Conservation (phyloP, 2,329 filamentous ascomycete genomes). For the Shiraia bambusicola region DNA sequence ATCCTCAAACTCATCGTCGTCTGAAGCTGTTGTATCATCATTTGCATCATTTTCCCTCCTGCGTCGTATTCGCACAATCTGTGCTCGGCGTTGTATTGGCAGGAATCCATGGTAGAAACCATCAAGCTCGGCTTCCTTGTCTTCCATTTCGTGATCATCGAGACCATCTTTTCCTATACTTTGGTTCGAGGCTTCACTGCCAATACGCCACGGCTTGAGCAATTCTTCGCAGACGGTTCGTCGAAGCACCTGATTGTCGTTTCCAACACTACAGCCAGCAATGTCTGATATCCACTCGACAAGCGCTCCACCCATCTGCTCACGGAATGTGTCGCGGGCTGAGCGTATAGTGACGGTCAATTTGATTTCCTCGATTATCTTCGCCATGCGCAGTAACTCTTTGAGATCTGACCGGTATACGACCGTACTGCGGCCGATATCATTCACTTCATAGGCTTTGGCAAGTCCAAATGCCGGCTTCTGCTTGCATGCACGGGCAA, state of each 20-base stretch:
- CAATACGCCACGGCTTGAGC: slow-evolving; percentile 81
- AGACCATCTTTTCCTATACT: slow-evolving; percentile 76
- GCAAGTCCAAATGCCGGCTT: slow-evolving; percentile 66
- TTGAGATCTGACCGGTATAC: slow-evolving; percentile 73
- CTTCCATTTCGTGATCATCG: slow-evolving; percentile 74
- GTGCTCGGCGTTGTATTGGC: slow-evolving; percentile 28
- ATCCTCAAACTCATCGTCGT: slow-evolving; percentile 51
- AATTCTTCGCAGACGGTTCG: slow-evolving; percentile 88
- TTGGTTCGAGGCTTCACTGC: slow-evolving; percentile 79
- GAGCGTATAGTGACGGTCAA: slow-evolving; percentile 94
- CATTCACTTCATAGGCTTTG: slow-evolving; percentile 85
- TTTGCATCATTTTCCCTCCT: slow-evolving; percentile 46
- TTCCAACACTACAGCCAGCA: slow-evolving; percentile 79
- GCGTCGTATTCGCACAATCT: slow-evolving; percentile 28
- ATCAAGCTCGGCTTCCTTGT: slow-evolving; percentile 47
- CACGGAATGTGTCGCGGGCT: slow-evolving; percentile 89
- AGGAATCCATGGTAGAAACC: slow-evolving; percentile 31
- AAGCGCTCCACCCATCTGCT: slow-evolving; percentile 98
- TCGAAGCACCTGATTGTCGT: slow-evolving; percentile 76
- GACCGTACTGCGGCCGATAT: slow-evolving; percentile 82
- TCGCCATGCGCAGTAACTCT: slow-evolving; percentile 73
- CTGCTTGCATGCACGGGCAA: slow-evolving; percentile 82
- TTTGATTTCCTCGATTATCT: slow-evolving; percentile 90
- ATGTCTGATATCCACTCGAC: slow-evolving; percentile 96
- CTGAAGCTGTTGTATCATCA: slow-evolving; percentile 44